A percentile compares a stretch with the other conserved stretches of the same genome.
phyloP scores from a whole-genome alignment of 2,329 filamentous ascomycete genomes.

The Hypoxylon sp. region DNA sequence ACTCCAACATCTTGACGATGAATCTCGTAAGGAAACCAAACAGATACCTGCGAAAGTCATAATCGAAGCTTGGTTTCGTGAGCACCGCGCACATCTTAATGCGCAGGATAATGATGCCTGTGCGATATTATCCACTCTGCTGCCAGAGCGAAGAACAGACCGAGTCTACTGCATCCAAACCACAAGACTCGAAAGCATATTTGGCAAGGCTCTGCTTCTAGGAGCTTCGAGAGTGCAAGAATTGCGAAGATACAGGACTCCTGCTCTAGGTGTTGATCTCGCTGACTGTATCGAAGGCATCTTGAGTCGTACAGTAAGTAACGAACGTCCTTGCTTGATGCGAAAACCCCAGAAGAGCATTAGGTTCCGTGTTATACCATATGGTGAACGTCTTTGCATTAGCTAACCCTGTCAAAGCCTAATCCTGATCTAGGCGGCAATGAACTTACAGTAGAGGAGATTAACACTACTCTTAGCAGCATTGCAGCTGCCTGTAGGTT shows the following conservation, averaged over 20 bases:
- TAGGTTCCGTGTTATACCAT: neutral
- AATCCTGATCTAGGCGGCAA: slow-evolving; percentile 57
- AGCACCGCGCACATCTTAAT: slow-evolving; percentile 72
- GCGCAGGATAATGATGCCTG: slow-evolving; percentile 69
- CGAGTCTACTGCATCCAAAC: slow-evolving; percentile 81
- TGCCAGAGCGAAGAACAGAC: slow-evolving; percentile 83
- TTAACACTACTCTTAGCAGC: slow-evolving; percentile 75
- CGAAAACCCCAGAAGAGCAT: neutral
- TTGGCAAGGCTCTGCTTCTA: slow-evolving; percentile 77
- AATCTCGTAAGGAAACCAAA: slow-evolving; percentile 54
- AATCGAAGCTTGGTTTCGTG: slow-evolving; percentile 77
- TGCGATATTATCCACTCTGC: slow-evolving; percentile 80
- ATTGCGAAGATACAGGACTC: slow-evolving; percentile 73
- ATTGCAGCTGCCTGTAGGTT: slow-evolving; percentile 79
- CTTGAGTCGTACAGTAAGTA: slow-evolving; percentile 71
- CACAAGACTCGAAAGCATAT: slow-evolving; percentile 73
- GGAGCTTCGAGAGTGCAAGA: slow-evolving; percentile 72
- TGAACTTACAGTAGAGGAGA: slow-evolving; percentile 77
- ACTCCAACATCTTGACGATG: slow-evolving; percentile 75
- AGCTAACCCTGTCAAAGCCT: slow-evolving; percentile 59
- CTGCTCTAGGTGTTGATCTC: slow-evolving; percentile 75
- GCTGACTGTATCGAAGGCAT: slow-evolving; percentile 79
- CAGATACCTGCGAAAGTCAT: slow-evolving; percentile 53
- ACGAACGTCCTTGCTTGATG: neutral
- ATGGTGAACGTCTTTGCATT: neutral